Conservation (phyloP, 345 rosid genomes). For the Moricandia moricandioides region DNA sequence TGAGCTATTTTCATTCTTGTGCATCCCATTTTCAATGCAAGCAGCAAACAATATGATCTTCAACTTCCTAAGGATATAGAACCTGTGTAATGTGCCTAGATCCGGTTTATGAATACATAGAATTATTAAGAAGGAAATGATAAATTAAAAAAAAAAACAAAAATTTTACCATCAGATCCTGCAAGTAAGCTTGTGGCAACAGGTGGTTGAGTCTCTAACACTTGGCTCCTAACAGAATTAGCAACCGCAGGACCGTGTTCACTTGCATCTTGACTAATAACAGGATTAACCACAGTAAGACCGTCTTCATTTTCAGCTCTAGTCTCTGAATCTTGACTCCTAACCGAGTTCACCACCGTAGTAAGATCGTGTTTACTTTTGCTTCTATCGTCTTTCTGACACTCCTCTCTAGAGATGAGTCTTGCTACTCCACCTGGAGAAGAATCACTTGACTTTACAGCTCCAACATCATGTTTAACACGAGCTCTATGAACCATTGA, state of each 20-base stretch:
- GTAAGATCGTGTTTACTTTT: neutral
- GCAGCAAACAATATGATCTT: neutral
- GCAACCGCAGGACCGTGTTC: neutral
- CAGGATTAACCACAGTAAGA: constrained; percentile 6
- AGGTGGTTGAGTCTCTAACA: constrained; percentile 10
- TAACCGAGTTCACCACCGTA: neutral
- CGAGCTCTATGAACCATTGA: constrained; percentile 33
- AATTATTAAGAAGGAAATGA: neutral
- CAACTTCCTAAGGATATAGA: neutral
- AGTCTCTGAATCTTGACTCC: constrained; percentile 16
- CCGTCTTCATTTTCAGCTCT: neutral
- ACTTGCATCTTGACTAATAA: constrained; percentile 16
- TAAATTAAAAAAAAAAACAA: neutral
- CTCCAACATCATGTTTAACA: constrained; percentile 32
- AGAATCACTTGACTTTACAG: constrained; percentile 30
- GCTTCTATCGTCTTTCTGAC: constrained; percentile 12
- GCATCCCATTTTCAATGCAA: neutral
- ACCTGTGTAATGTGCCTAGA: neutral
- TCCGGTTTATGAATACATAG: neutral
- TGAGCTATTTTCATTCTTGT: neutral
- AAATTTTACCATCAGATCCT: constrained; percentile 31
- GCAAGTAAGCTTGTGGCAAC: constrained; percentile 19
- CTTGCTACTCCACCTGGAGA: constrained; percentile 29
- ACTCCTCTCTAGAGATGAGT: constrained; percentile 12
- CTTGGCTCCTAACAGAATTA: constrained; percentile 28